Evolutionary conservation across 2,329 filamentous ascomycete genomes (phyloP).

Genomic region (Zymoseptoria ardabiliae): DNA sequence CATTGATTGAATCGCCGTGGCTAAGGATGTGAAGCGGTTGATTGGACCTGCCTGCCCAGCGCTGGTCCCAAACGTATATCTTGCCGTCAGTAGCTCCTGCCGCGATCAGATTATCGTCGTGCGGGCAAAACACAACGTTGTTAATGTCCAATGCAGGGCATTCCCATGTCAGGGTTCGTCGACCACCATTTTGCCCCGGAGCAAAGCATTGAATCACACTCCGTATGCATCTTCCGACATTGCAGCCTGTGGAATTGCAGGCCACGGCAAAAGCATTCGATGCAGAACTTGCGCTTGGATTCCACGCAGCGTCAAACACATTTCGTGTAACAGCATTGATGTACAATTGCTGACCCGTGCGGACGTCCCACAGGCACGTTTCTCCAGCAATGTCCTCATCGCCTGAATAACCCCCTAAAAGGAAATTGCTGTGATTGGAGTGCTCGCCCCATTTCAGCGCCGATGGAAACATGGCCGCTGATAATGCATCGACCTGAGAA

Average conservation of each 20-base stretch:
- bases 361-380: slow-evolving; percentile 48
- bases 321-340: slow-evolving; percentile 44
- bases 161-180: slow-evolving; percentile 41
- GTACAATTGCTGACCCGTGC: slow-evolving; percentile 33
- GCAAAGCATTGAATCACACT: slow-evolving; percentile 50
- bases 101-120: slow-evolving; percentile 46
- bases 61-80: slow-evolving; percentile 55
- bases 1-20: slow-evolving; percentile 46
- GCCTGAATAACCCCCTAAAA: slow-evolving; percentile 49
- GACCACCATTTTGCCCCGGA: slow-evolving; percentile 29
- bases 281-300: slow-evolving; percentile 35
- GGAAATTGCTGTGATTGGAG: slow-evolving; percentile 32
- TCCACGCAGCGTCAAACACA: slow-evolving; percentile 54
- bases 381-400: slow-evolving; percentile 41
- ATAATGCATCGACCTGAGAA: slow-evolving; percentile 20
- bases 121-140: slow-evolving; percentile 43
- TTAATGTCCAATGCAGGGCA: slow-evolving; percentile 56
- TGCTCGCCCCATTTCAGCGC: slow-evolving; percentile 43
- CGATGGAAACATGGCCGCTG: slow-evolving; percentile 33
- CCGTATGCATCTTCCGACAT: slow-evolving; percentile 34
- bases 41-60: slow-evolving; percentile 33
- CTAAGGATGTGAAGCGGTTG: slow-evolving; percentile 42
- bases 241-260: slow-evolving; percentile 35
- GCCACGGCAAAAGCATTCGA: slow-evolving; percentile 47
- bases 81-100: slow-evolving; percentile 54